A percentile compares a stretch with the other conserved stretches of the same genome.
Evolutionary conservation across 352 stramenopile genomes (phyloP).

Genomic region (Thraustochytrium striatum): DNA sequence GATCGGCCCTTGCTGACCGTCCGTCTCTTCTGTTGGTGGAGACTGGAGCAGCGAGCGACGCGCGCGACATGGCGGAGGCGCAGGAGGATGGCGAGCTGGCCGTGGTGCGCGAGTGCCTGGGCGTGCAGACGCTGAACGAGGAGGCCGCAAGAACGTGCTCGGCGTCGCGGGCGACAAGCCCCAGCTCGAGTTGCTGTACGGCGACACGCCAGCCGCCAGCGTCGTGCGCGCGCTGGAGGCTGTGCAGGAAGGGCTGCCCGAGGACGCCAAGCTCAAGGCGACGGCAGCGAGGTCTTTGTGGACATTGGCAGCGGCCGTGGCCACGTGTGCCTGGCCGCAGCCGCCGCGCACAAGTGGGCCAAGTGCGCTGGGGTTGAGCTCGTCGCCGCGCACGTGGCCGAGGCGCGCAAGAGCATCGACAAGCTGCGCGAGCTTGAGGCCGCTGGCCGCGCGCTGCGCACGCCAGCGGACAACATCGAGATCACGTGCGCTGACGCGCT

Average conservation of each 20-base stretch:
- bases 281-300: conserved; percentile 41
- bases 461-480: background rate
- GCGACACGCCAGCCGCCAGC: conserved; percentile 29
- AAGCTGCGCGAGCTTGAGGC: background rate
- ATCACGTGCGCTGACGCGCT: conserved; percentile 28
- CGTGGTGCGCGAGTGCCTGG: conserved; percentile 16
- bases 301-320: conserved; percentile 9
- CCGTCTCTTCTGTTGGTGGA: no score
- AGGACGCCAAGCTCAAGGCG: background rate
- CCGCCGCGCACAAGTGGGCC: background rate
- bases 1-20: no score
- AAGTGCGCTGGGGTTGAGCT: conserved; percentile 23
- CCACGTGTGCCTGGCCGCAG: conserved; percentile 15
- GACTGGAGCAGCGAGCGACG: no score
- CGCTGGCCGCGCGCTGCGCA: background rate
- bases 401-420: conserved; percentile 1
- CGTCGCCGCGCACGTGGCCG: conserved; percentile 13
- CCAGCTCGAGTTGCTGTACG: conserved; percentile 33
- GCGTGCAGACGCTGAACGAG: conserved; percentile 9
- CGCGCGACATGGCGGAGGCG: no score
- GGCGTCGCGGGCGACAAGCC: background rate
- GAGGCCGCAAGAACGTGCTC: conserved; percentile 13
- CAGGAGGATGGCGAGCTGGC: no score
- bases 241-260: background rate
- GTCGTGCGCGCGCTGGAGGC: background rate